These are phyloP conservation scores for Stenogyne calaminthoides DNA, from an alignment of 305 asterid species.

Conservation along the genomic window DNA sequence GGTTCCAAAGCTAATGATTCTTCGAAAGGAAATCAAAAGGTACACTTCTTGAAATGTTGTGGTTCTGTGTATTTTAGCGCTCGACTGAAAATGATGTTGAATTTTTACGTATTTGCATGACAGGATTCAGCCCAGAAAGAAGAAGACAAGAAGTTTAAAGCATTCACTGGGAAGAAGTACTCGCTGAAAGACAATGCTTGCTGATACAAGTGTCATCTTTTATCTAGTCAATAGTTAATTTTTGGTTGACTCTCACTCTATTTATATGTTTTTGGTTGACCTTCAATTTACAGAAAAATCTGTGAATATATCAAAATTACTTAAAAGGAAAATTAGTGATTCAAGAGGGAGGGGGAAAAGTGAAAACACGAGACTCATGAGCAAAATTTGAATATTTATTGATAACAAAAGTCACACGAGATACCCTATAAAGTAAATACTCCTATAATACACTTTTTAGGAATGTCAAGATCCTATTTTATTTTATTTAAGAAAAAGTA, in stretches of 20 bases:
- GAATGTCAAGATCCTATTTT: neutral
- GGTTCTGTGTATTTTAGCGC: neutral
- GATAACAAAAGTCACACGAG: neutral
- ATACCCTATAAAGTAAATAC: neutral
- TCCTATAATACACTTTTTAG: neutral
- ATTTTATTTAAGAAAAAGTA: neutral
- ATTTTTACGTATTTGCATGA: neutral
- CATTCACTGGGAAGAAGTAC: constrained; percentile 3
- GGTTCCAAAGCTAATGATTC: neutral
- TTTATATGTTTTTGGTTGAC: too few species aligned
- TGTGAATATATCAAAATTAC: neutral
- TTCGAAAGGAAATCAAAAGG: neutral
- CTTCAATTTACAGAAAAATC: neutral
- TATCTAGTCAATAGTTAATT: neutral
- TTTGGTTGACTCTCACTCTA: neutral
- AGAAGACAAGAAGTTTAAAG: neutral
- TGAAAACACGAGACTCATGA: neutral
- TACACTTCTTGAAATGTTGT: neutral
- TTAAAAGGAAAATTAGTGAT: neutral
- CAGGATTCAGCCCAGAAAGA: neutral
- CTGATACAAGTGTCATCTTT: neutral
- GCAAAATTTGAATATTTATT: neutral
- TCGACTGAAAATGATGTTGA: neutral
- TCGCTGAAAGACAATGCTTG: neutral
- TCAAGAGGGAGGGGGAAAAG: neutral